Evolutionary conservation across 129 eudicot species (phyloP).

Genomic region (Lactuca saligna): DNA sequence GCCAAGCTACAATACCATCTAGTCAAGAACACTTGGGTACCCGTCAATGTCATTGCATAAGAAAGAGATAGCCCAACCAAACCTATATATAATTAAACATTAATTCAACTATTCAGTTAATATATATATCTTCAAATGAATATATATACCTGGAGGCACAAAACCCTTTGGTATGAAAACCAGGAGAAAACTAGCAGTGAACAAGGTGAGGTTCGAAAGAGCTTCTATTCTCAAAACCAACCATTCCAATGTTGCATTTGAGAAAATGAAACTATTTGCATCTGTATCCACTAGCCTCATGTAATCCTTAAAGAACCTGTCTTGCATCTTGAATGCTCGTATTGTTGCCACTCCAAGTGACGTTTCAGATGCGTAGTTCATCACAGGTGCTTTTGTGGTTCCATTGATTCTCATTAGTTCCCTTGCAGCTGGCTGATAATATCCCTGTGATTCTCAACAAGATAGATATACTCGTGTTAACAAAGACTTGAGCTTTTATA

Average conservation of each 20-base stretch:
- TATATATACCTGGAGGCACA: constrained; percentile 55
- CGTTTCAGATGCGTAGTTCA: constrained; percentile 77
- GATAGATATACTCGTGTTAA: not conserved
- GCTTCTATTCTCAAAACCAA: constrained; percentile 64
- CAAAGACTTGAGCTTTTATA: not conserved
- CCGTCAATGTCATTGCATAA: constrained; percentile 60
- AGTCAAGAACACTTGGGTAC: constrained; percentile 61
- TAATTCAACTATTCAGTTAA: not conserved
- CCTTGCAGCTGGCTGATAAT: constrained; percentile 70
- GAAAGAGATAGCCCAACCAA: constrained; percentile 86
- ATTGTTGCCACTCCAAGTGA: constrained; percentile 80
- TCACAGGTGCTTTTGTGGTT: constrained; percentile 86
- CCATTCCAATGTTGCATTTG: constrained; percentile 81
- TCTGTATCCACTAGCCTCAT: constrained; percentile 65
- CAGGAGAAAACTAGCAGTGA: constrained; percentile 61
- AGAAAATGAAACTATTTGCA: constrained; percentile 66
- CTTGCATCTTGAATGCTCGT: constrained; percentile 69
- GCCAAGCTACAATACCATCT: constrained; percentile 71
- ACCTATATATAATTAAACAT: constrained; percentile 35
- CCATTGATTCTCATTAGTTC: constrained; percentile 85
- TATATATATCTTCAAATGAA: not conserved
- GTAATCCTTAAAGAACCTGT: constrained; percentile 55
- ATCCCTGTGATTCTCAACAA: constrained; percentile 40
- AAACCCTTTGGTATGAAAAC: constrained; percentile 56
- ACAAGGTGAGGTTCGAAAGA: constrained; percentile 56